Evolutionary conservation across 805 yeast species (phyloP), one percentile per base, ranked within the genome.

Genomic region (Phaffomyces opuntiae): DNA sequence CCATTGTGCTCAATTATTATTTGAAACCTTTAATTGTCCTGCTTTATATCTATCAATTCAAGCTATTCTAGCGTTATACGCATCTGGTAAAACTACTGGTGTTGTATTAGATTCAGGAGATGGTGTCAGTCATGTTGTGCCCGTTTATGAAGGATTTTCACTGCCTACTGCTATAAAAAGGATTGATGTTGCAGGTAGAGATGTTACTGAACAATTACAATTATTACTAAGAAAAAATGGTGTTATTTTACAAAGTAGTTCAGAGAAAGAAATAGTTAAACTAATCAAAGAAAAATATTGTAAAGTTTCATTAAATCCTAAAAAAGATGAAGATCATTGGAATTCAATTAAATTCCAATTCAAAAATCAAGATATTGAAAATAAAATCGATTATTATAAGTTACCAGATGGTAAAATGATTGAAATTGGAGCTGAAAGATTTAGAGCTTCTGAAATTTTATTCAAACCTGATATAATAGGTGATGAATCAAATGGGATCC

Each of bases 1-100:
- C 62, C 75, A 75, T 40, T 89, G 90, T 91, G 87, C 91, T 57
- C 88, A 87, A 54, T 84, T 87, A 12, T 83, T 90, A 85, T 87
- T 88, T 68, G 97, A 90, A 62, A 83, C 83, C 57, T 90, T 88
- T 65, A 78, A 80, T 49, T 84, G 87, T 64, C 88, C 90, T 25
- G 96, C 96, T 3, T 88, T 90, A 7, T 90, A 91, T 57, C 90
- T 91, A 37, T 96, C 96, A 19, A 88, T 87, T 57, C 98, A 91
- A 53, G 91, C 96, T 0, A 89, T 89, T 11, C 67, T 90, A 36
- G 75, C 96, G 4, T 67, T 90, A 36, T 90, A 91, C 65, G 89
- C 97, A 0, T 75, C 87, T 6, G 98, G 97, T 0, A 69, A 87
- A 53, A 90, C 97, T 8, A 89, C 96, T 0, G 98, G 97, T 1